Percentiles rank a stretch among this genome's conserved stretches.
phyloP scores from a whole-genome alignment of 306 rosid genomes.

The Vigna hirtella region DNA sequence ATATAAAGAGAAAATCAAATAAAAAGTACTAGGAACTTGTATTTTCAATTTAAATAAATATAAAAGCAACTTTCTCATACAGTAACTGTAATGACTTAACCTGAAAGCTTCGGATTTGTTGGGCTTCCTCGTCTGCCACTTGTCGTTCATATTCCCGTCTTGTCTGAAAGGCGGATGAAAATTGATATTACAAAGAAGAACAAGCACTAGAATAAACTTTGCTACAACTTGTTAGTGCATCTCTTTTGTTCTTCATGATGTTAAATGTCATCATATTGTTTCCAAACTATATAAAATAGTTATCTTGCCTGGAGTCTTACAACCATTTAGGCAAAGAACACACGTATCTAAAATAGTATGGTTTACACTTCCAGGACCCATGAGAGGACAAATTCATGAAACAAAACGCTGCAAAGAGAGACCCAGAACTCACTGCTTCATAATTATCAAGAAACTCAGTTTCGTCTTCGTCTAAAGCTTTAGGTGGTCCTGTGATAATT shows the following conservation, averaged over 20 bases:
- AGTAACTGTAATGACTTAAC: constrained; percentile 51
- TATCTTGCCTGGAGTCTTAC: neutral
- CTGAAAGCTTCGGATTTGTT: constrained; percentile 76
- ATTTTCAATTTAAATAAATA: neutral
- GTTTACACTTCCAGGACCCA: constrained; percentile 17
- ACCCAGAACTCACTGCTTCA: constrained; percentile 62
- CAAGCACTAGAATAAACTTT: neutral
- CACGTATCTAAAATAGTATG: neutral
- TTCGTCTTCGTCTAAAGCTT: constrained; percentile 97
- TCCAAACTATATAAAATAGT: constrained; percentile 18
- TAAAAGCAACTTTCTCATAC: neutral
- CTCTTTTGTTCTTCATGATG: constrained; percentile 27
- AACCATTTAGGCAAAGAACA: constrained; percentile 14
- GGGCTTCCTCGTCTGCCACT: constrained; percentile 80
- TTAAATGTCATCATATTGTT: constrained; percentile 11
- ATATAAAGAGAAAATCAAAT: neutral
- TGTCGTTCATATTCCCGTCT: constrained; percentile 81
- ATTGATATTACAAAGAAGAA: neutral
- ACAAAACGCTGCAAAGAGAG: constrained; percentile 15
- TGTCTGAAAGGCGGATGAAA: constrained; percentile 53
- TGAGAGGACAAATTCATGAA: constrained; percentile 8
- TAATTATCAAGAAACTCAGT: constrained; percentile 84
- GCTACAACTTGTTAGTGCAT: constrained; percentile 25
- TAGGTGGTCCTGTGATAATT: constrained; percentile 80
- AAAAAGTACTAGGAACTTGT: neutral